These are phyloP conservation scores for Xerocomellus amylosporus DNA, from an alignment of 768 basidiomycete species.

Conservation along the genomic window DNA sequence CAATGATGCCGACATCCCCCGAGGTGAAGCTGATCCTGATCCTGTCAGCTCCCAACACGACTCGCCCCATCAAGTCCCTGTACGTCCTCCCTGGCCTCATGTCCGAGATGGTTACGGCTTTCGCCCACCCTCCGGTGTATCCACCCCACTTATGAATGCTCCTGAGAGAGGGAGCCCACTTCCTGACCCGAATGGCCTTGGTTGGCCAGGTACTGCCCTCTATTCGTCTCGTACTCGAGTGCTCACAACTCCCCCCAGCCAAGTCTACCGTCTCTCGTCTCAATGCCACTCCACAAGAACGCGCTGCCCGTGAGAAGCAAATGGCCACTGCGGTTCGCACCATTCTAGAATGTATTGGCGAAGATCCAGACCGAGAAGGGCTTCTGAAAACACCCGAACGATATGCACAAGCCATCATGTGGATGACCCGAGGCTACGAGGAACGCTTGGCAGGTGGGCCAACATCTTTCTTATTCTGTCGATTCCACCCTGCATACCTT, in stretches of 20 bases:
- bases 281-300: constrained; percentile 74
- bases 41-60: constrained; percentile 5
- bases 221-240: constrained; percentile 4
- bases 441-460: constrained; percentile 80
- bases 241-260: constrained; percentile 44
- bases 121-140: constrained; percentile 62
- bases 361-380: constrained; percentile 95
- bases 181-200: constrained; percentile 69
- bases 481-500: constrained; percentile 11
- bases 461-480: constrained; percentile 19
- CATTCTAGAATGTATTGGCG: constrained; percentile 95
- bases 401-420: constrained; percentile 95
- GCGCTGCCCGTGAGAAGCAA: constrained; percentile 65
- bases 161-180: constrained; percentile 34
- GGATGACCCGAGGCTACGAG: constrained; percentile 99
- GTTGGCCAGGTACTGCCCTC: constrained; percentile 75
- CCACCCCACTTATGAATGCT: constrained; percentile 51
- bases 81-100: constrained; percentile 32
- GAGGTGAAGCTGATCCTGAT: constrained; percentile 2
- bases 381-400: constrained; percentile 88
- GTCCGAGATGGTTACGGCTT: constrained; percentile 82
- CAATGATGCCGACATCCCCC: constrained; percentile 11
- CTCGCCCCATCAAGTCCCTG: constrained; percentile 14
- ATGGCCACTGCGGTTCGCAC: constrained; percentile 85
- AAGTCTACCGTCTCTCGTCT: constrained; percentile 87